Evolutionary conservation across 371 early-diverging fungal genomes (phyloP).

Genomic region (Saksenaea vasiformis): DNA sequence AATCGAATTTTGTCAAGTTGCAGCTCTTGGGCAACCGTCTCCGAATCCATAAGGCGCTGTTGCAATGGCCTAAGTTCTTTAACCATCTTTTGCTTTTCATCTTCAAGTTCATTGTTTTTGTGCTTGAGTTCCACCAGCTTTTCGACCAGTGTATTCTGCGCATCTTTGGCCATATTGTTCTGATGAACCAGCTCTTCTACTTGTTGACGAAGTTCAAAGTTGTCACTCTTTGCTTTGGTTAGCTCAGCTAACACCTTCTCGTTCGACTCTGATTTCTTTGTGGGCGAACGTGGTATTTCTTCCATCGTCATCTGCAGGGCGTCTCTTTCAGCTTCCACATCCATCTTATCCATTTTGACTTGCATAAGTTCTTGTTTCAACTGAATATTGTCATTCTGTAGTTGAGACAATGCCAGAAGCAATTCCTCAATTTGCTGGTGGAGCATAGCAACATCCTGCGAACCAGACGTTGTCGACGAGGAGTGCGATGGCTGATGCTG

Average conservation of each 20-base stretch:
- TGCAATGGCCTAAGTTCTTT: conserved; percentile 23
- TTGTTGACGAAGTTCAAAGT: conserved; percentile 34
- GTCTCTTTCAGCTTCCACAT: conserved; percentile 50
- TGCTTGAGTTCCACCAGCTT: conserved; percentile 42
- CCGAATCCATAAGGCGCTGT: conserved; percentile 10
- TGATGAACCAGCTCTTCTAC: conserved; percentile 39
- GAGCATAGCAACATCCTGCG: conserved; percentile 44
- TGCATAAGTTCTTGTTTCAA: conserved; percentile 57
- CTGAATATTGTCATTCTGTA: conserved; percentile 59
- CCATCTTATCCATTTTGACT: conserved; percentile 63
- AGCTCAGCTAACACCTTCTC: conserved; percentile 13
- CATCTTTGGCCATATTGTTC: conserved; percentile 45
- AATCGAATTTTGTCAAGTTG: conserved; percentile 16
- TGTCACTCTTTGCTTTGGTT: conserved; percentile 20
- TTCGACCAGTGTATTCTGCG: conserved; percentile 41
- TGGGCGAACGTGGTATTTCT: conserved; percentile 11
- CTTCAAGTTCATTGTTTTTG: conserved; percentile 34
- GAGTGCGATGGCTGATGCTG: neutral
- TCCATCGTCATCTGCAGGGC: conserved; percentile 37
- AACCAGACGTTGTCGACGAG: conserved; percentile 7
- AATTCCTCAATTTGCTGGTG: conserved; percentile 67
- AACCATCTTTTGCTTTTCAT: conserved; percentile 26
- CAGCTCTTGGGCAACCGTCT: conserved; percentile 17
- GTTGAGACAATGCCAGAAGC: conserved; percentile 55
- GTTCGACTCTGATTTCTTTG: neutral